Percentiles rank a stretch among this genome's conserved stretches.
phyloP scores from a whole-genome alignment of 352 stramenopile genomes.

The Phytophthora meadii region DNA sequence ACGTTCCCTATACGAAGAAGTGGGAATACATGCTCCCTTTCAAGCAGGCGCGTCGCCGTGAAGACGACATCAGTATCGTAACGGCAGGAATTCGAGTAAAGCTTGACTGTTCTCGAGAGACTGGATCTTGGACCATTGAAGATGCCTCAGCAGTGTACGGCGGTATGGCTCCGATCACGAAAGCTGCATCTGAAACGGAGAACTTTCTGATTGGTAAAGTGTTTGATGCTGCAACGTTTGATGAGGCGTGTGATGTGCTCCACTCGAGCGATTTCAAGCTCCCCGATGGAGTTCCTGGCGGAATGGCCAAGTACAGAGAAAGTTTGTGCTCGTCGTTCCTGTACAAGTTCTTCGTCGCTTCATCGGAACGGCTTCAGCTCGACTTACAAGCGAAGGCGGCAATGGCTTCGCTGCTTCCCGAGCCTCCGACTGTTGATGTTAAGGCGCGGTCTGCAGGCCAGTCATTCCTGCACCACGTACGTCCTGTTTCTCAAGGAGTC shows the following conservation, averaged over 20 bases:
- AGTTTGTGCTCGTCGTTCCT: slow-evolving; percentile 95
- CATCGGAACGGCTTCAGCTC: slow-evolving; percentile 61
- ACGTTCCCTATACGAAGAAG: slow-evolving; percentile 86
- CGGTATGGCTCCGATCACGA: slow-evolving; percentile 78
- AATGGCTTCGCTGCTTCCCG: slow-evolving; percentile 22
- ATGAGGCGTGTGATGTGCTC: slow-evolving; percentile 83
- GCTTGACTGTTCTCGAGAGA: slow-evolving; percentile 61
- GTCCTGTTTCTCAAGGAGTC: slow-evolving; percentile 58
- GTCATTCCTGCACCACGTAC: slow-evolving; percentile 67
- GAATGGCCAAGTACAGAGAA: slow-evolving; percentile 95
- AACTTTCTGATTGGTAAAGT: slow-evolving; percentile 81
- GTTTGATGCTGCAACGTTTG: slow-evolving; percentile 85
- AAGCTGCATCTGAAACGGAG: slow-evolving; percentile 57
- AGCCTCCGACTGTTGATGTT: slow-evolving; percentile 39
- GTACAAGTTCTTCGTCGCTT: slow-evolving; percentile 94
- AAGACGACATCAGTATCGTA: slow-evolving; percentile 99
- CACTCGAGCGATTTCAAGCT: slow-evolving; percentile 91
- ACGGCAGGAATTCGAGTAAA: slow-evolving; percentile 93
- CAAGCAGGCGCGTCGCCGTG: slow-evolving; percentile 95
- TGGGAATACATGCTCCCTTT: slow-evolving; percentile 96
- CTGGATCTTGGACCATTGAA: slow-evolving; percentile 81
- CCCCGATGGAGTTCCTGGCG: slow-evolving; percentile 90
- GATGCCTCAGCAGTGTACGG: slow-evolving; percentile 69
- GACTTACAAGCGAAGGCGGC: slow-evolving; percentile 32
- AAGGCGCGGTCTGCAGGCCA: slow-evolving; percentile 56